Conservation (phyloP, 192 early-diverging fungal species). For the Backusella australiensis region DNA sequence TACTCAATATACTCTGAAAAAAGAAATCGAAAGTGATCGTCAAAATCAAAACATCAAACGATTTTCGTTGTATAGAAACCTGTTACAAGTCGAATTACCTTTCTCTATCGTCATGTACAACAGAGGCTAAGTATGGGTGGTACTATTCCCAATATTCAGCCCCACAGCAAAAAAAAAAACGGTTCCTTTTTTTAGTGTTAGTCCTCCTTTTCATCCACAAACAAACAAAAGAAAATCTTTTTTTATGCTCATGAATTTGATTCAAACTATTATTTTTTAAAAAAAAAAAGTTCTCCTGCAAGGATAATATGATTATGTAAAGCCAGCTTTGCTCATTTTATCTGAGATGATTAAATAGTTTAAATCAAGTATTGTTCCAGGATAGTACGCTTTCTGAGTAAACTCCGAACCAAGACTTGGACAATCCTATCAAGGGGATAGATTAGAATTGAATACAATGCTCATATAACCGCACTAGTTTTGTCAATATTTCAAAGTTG, state of each 20-base stretch:
- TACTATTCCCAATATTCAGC: neutral
- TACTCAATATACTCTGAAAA: neutral
- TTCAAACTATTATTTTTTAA: neutral
- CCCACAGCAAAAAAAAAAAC: neutral
- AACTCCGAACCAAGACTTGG: neutral
- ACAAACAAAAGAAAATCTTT: neutral
- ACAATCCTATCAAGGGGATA: neutral
- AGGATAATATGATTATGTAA: neutral
- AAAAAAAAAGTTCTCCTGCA: neutral
- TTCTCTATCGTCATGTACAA: neutral
- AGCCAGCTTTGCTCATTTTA: neutral
- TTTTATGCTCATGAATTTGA: neutral
- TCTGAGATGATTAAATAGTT: neutral
- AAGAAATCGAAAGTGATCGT: neutral
- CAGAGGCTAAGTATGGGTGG: neutral
- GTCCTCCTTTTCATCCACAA: neutral
- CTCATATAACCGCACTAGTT: too few relatives aligned
- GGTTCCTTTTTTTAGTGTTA: neutral
- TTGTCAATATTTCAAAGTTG: too few relatives aligned
- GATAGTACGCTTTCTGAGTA: neutral
- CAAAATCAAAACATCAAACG: neutral
- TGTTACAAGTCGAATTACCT: neutral
- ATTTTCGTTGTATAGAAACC: neutral
- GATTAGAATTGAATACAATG: too few relatives aligned
- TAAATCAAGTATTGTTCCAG: neutral